A percentile compares a stretch with the other conserved stretches of the same genome.
Conservation (phyloP, 1,284 basidiomycete genomes). For the Tylopilus sp. region DNA sequence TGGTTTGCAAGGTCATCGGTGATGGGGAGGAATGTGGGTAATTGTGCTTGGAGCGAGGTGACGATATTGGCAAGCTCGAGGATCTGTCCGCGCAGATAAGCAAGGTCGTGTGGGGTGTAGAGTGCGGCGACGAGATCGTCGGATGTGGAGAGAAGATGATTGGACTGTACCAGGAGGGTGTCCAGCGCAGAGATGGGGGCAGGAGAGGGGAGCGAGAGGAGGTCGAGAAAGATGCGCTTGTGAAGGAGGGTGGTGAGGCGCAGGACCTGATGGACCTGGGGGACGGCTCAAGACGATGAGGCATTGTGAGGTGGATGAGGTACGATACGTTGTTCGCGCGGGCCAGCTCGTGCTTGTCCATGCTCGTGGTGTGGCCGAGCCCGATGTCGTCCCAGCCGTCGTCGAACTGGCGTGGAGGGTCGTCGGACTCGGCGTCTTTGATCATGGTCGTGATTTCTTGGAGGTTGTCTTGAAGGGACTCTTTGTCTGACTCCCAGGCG, state of each 20-base stretch:
- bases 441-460: slow-evolving; percentile 56
- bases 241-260: slow-evolving; percentile 60
- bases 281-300: slow-evolving; percentile 5
- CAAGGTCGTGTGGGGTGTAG: slow-evolving; percentile 55
- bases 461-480: slow-evolving; percentile 56
- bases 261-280: slow-evolving; percentile 52
- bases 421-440: slow-evolving; percentile 33
- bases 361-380: slow-evolving; percentile 34
- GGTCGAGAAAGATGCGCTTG: slow-evolving; percentile 50
- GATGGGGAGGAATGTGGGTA: slow-evolving; percentile 27
- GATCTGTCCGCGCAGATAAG: slow-evolving; percentile 39
- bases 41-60: slow-evolving; percentile 33
- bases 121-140: slow-evolving; percentile 63
- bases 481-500: slow-evolving; percentile 52
- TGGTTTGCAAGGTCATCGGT: slow-evolving; percentile 31
- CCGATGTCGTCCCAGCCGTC: slow-evolving; percentile 69
- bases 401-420: slow-evolving; percentile 34
- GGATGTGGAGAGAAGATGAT: slow-evolving; percentile 45
- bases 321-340: slow-evolving; percentile 48
- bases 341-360: slow-evolving; percentile 43
- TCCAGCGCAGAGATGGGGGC: slow-evolving; percentile 40
- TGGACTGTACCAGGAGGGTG: slow-evolving; percentile 46
- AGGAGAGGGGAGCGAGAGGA: slow-evolving; percentile 37
- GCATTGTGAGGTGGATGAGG: background rate
- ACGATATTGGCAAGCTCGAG: slow-evolving; percentile 37